Evolutionary conservation across 371 early-diverging fungal species (phyloP).

Genomic region (Mucor plumbeus): DNA sequence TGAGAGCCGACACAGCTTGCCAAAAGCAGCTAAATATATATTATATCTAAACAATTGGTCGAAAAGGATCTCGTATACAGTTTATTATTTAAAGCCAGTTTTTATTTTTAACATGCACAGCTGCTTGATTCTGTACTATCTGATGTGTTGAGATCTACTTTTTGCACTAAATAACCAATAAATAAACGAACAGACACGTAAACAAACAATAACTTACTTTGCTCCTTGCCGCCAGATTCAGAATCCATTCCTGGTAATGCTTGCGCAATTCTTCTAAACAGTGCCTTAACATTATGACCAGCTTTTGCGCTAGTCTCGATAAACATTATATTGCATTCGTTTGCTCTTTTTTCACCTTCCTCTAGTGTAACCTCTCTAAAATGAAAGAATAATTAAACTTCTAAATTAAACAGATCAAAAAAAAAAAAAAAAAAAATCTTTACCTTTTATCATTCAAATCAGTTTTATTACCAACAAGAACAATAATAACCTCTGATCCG

Average conservation of each 20-base stretch:
- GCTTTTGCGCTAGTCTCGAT: constrained; percentile 97
- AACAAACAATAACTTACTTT: constrained; percentile 22
- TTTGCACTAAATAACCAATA: constrained; percentile 31
- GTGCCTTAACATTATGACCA: constrained; percentile 91
- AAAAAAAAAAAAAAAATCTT: neutral
- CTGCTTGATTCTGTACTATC: constrained; percentile 30
- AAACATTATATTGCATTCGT: constrained; percentile 91
- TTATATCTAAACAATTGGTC: no score
- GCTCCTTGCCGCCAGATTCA: constrained; percentile 43
- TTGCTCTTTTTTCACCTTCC: constrained; percentile 94
- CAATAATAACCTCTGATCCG: constrained; percentile 95
- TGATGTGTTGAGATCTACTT: constrained; percentile 35
- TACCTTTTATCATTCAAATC: constrained; percentile 93
- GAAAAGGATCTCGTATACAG: no score
- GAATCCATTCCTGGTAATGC: constrained; percentile 88
- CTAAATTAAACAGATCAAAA: neutral
- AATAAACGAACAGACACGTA: neutral
- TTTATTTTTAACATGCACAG: constrained; percentile 35
- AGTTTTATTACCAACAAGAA: constrained; percentile 98
- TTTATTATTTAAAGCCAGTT: constrained; percentile 2
- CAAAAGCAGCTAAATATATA: no score
- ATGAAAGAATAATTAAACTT: no score
- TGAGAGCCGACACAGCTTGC: no score
- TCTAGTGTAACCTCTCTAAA: constrained; percentile 86
- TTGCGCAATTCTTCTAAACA: constrained; percentile 93